A percentile compares a stretch with the other conserved stretches of the same genome.
These are phyloP conservation scores for Melampsora americana DNA, from an alignment of 1,284 basidiomycete species.

Conservation along the genomic window DNA sequence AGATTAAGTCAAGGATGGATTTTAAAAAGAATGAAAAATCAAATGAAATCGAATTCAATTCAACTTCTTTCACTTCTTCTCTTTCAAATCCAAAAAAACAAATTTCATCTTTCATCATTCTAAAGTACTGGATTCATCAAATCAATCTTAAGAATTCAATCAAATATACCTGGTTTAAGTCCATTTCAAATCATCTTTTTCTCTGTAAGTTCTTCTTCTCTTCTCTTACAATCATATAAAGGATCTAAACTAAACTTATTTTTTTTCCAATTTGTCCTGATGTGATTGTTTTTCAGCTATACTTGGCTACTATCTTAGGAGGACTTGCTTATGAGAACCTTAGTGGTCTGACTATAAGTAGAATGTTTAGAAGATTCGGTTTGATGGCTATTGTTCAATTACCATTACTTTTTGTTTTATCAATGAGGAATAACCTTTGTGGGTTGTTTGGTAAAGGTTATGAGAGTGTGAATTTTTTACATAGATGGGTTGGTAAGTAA, in stretches of 20 bases:
- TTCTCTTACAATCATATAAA: neutral
- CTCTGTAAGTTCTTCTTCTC: too few relatives aligned
- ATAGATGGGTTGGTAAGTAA: conserved; percentile 36
- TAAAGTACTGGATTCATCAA: too few relatives aligned
- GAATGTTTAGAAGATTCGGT: conserved; percentile 34
- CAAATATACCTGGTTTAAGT: too few relatives aligned
- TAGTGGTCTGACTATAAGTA: neutral
- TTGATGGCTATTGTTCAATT: conserved; percentile 29
- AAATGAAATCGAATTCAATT: too few relatives aligned
- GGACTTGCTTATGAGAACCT: neutral
- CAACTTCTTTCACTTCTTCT: too few relatives aligned
- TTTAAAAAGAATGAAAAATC: too few relatives aligned
- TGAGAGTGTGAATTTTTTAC: conserved; percentile 35
- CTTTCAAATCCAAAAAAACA: too few relatives aligned
- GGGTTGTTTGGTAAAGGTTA: conserved; percentile 25
- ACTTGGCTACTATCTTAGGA: neutral
- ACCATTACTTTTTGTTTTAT: conserved; percentile 27
- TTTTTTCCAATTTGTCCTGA: neutral
- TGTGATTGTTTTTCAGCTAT: neutral
- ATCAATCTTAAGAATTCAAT: too few relatives aligned
- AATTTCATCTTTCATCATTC: too few relatives aligned
- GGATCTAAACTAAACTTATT: neutral
- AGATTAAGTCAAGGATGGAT: too few relatives aligned
- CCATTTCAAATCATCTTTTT: too few relatives aligned
- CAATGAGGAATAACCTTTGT: conserved; percentile 42